These are phyloP conservation scores for thale cress (Arabidopsis thaliana) DNA, from an alignment of 345 rosid species.

Conservation along the genomic window TAIR10.1 NC_003071.7:15479501-15480000, in stretches of 20 bases:
- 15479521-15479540: slow-evolving; percentile 37
- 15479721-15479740: slow-evolving; percentile 68
- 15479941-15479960: slow-evolving; percentile 76
- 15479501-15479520: slow-evolving; percentile 22
- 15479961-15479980: slow-evolving; percentile 78
- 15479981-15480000: slow-evolving; percentile 77
- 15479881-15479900: slow-evolving; percentile 61
- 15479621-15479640: slow-evolving; percentile 36
- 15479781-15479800: slow-evolving; percentile 76
- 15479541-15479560: slow-evolving; percentile 21
- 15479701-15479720: neutral
- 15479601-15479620: slow-evolving; percentile 14
- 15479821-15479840: slow-evolving; percentile 78
- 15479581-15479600: slow-evolving; percentile 34
- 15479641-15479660: slow-evolving; percentile 43
- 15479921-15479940: slow-evolving; percentile 66
- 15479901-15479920: slow-evolving; percentile 62
- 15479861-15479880: slow-evolving; percentile 74
- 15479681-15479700: slow-evolving; percentile 28
- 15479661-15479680: slow-evolving; percentile 27
- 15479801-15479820: slow-evolving; percentile 75
- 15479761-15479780: slow-evolving; percentile 79
- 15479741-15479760: slow-evolving; percentile 78
- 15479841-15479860: slow-evolving; percentile 79
- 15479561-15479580: slow-evolving; percentile 15